These are phyloP conservation scores for Alternaria sp. DNA, from an alignment of 2,329 filamentous ascomycete genomes.

Conservation along the genomic window DNA sequence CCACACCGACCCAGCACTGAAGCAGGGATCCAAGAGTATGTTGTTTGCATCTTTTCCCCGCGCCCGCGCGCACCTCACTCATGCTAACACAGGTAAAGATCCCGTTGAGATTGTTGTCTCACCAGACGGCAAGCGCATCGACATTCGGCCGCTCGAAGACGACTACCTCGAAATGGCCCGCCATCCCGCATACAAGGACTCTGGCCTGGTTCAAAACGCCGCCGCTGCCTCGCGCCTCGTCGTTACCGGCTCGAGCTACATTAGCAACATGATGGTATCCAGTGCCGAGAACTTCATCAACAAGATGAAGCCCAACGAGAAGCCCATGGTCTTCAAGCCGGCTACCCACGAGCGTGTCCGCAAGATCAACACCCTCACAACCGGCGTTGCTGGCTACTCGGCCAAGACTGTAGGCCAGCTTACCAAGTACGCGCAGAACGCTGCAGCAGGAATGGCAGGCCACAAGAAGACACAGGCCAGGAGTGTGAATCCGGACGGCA, in stretches of 20 bases:
- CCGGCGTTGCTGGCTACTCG: conserved; percentile 78
- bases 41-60: conserved; percentile 7
- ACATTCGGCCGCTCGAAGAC: conserved; percentile 71
- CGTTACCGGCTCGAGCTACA: conserved; percentile 82
- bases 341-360: conserved; percentile 85
- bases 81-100: conserved; percentile 59
- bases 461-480: conserved; percentile 65
- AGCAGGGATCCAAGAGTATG: conserved; percentile 90
- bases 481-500: conserved; percentile 75
- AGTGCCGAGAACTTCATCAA: conserved; percentile 83
- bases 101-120: conserved; percentile 82
- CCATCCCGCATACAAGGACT: conserved; percentile 92
- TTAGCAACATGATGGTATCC: conserved; percentile 78
- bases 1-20: conserved; percentile 76
- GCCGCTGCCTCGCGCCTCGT: conserved; percentile 89
- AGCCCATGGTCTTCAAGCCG: conserved; percentile 87
- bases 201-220: conserved; percentile 84
- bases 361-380: conserved; percentile 87
- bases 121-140: conserved; percentile 71
- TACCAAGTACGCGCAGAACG: conserved; percentile 83
- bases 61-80: conserved; percentile 14
- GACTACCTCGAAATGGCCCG: conserved; percentile 79
- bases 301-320: conserved; percentile 77
- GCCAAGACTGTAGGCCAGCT: conserved; percentile 88
- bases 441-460: conserved; percentile 79